Evolutionary conservation across 768 basidiomycete species (phyloP), one percentile per base, ranked within the genome.

Genomic region (Xanthoconium stramineum): DNA sequence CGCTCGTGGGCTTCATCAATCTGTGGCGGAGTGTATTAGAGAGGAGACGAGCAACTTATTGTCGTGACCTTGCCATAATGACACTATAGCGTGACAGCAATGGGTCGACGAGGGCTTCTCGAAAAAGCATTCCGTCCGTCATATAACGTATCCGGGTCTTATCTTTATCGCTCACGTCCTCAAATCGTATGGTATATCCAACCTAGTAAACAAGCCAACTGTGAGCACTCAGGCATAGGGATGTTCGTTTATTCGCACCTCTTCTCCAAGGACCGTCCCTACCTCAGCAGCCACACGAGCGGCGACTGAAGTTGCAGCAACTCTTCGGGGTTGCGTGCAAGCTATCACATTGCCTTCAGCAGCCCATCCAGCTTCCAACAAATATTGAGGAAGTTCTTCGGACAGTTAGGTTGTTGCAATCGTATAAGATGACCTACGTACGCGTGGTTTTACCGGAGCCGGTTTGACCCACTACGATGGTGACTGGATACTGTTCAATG

Each of bases 401-500:
- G 54, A 60, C 51, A 42, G 44, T 51, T 44, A 32, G 55, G 43
- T 62, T 36, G 43, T 39, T 10, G 33, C 38, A 28, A 50, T 30
- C 13, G 40, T 50, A 28, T 14, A 17, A 56, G 7, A 30, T 32
- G 1, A 29, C 29, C 43, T 32, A 78, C 89, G 69, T 61, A 96
- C 94, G 96, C 60, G 96, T 99, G 9, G 94, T 96, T 75, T 99
- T 98, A 45, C 97, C 97, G 56, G 91, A 97, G 3, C 97, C 97
- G 0, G 97, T 98, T 65, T 98, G 91, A 9, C 91, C 96, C 10
- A 96, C 90, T 6, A 98, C 86, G 48, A 98, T 91, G 3, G 87
- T 80, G 10, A 94, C 88, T 5, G 88, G 88, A 66, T 88, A 81
- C 51, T 82, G 85, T 74, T 98, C 96, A 28, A 98, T 73, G 55